Evolutionary conservation across 306 rosid genomes (phyloP).

Genomic region (Cucumis cinereus): DNA sequence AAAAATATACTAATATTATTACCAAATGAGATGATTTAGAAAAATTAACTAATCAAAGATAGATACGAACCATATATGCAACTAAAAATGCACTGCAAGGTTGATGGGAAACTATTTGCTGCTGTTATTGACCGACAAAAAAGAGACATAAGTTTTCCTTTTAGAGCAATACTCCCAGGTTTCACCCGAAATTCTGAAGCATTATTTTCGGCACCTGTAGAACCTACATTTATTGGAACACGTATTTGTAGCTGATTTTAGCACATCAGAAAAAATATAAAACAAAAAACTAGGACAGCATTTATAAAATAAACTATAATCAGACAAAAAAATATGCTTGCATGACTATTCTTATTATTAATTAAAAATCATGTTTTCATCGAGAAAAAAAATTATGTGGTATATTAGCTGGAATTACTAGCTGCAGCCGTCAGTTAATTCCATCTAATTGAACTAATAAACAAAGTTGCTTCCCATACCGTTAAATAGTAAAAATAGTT

Average conservation of each 20-base stretch:
- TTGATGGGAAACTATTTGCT: conserved; percentile 86
- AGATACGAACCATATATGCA: conserved; percentile 69
- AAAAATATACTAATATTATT: background rate
- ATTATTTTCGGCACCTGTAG: conserved; percentile 43
- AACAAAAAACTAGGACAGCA: background rate
- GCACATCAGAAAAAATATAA: background rate
- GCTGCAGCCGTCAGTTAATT: background rate
- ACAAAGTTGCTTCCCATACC: conserved; percentile 38
- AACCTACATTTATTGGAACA: conserved; percentile 36
- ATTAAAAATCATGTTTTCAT: background rate
- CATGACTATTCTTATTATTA: background rate
- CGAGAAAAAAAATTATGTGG: background rate
- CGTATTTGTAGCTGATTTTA: background rate
- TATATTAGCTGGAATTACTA: background rate
- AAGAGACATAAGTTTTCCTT: conserved; percentile 72
- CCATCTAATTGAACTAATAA: conserved; percentile 2
- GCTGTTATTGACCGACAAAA: conserved; percentile 90
- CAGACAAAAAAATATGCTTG: background rate
- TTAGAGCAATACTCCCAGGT: conserved; percentile 63
- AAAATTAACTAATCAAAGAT: background rate
- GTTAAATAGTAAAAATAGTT: conserved; percentile 60
- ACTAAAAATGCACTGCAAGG: conserved; percentile 92
- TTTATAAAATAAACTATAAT: background rate
- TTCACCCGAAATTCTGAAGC: conserved; percentile 59
- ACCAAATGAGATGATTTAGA: background rate